Base-by-base conservation (phyloP, 2,329 filamentous ascomycete genomes). In the Ceratocystis harringtonii region DNA sequence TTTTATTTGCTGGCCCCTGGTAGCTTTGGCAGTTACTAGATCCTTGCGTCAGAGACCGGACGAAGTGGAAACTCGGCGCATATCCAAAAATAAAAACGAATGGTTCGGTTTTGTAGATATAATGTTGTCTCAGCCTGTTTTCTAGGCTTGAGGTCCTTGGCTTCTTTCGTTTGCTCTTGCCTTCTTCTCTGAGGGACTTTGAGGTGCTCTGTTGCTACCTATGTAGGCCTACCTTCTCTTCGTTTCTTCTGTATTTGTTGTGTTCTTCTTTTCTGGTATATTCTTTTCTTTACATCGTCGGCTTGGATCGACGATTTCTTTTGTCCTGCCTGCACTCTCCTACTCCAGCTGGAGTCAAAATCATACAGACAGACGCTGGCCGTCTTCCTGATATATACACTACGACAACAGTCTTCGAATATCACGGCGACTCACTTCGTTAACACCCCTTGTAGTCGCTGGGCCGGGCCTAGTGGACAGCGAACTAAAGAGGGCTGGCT, bases 281-380 rank as follows among this genome's bases (percentile, higher is more conserved):
- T 41, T 41, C 57, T 62, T 55, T 64, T 58, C 60, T 62, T 57
- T 4, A 36, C 52, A 45, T 66, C 52, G 61, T 63, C 52, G 55
- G 10, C 50, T 57, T 28, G 30, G 28, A 57, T 62, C 60, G 28
- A 25, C 64, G 55, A 61, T 19, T 52, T 61, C 36, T 65, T 52
- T 22, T 65, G 3, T 52, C 62, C 48, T 44, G 36, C 36, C 2
- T 44, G 25, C 44, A 36, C 43, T 62, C 64, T 22, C 36, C 48
- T 17, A 45, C 30, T n/a, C 64, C 5, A 44, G 5, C 19, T 22
- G n/a, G 36, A 41, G 10, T 41, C 36, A 8, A 61, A 41, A n/a
- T 3, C 8, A 25, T 5, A 7, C 57, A 36, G 57, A 7, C 30
- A 41, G 65, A 65, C 64, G 64, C 64, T 45, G 64, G 64, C 25